Evolutionary conservation across 2,329 filamentous ascomycete species (phyloP).

Genomic region (Venturia effusa): DNA sequence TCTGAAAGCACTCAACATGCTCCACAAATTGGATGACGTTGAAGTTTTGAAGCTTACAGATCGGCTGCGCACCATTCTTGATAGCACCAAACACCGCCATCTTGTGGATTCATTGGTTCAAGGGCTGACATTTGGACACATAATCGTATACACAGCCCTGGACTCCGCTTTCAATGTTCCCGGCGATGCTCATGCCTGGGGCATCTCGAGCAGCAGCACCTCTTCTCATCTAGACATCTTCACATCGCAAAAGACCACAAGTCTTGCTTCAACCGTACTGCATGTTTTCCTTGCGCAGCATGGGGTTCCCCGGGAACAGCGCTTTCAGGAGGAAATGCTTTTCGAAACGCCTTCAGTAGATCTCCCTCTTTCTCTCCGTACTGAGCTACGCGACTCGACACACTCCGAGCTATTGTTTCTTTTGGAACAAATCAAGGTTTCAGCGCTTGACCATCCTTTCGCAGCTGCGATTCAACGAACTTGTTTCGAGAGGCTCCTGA

Average conservation of each 20-base stretch:
- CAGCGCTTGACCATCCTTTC: neutral
- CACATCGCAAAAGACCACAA: neutral
- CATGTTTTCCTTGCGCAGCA: slow-evolving; percentile 1
- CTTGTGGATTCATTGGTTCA: neutral
- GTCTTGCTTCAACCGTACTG: neutral
- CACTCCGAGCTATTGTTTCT: slow-evolving; percentile 1
- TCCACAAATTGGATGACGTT: neutral
- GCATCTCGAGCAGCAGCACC: neutral
- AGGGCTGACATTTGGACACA: neutral
- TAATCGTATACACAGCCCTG: neutral
- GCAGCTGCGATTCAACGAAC: neutral
- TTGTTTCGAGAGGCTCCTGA: neutral
- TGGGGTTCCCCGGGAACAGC: slow-evolving; percentile 1
- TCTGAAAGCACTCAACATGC: slow-evolving; percentile 4
- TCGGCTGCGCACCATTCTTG: neutral
- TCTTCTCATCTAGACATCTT: neutral
- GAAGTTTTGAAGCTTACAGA: slow-evolving; percentile 2
- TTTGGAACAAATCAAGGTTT: slow-evolving; percentile 1
- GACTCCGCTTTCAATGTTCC: slow-evolving; percentile 1
- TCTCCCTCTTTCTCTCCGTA: neutral
- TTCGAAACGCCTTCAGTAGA: neutral
- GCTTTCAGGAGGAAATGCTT: slow-evolving; percentile 1
- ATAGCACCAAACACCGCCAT: neutral
- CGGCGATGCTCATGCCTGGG: neutral
- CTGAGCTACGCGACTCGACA: neutral